phyloP scores from a whole-genome alignment of 2,329 filamentous ascomycete genomes.

The Fusarium ramigenum region DNA sequence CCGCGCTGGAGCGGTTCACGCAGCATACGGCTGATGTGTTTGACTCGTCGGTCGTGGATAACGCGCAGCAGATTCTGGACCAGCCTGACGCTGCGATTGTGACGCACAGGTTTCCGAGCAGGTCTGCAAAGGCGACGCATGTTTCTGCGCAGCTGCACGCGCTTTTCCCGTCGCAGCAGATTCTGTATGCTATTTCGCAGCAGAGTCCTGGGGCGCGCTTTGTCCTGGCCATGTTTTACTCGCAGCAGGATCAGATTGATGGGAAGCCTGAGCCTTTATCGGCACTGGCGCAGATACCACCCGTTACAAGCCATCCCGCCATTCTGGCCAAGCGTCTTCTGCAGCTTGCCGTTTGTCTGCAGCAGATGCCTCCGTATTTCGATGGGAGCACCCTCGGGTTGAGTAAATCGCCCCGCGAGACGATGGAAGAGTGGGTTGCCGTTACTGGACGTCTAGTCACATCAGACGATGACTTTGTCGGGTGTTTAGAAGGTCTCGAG shows the following conservation, averaged over 20 bases:
- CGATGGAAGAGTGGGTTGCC: conserved; percentile 45
- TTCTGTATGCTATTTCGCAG: conserved; percentile 37
- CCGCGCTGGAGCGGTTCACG: conserved; percentile 31
- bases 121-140: conserved; percentile 17
- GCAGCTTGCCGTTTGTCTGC: conserved; percentile 56
- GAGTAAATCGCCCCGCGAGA: conserved; percentile 24
- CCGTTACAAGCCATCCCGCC: conserved; percentile 58
- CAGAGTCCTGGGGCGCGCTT: conserved; percentile 39
- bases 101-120: conserved; percentile 4
- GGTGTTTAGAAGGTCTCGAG: conserved; percentile 62
- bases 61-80: conserved; percentile 32
- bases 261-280: conserved; percentile 46
- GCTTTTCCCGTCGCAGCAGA: conserved; percentile 36
- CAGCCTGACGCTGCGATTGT: not conserved
- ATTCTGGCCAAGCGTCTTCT: conserved; percentile 59
- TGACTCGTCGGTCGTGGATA: conserved; percentile 29
- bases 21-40: conserved; percentile 36
- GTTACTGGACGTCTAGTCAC: conserved; percentile 54
- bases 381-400: conserved; percentile 41
- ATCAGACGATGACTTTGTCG: conserved; percentile 61
- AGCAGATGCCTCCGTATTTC: conserved; percentile 53
- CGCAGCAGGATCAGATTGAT: conserved; percentile 44
- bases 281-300: conserved; percentile 38
- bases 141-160: conserved; percentile 33
- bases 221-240: conserved; percentile 43